These are phyloP conservation scores for Wilhelminamyces savonicus DNA, from an alignment of 805 yeast genomes.

Conservation along the genomic window DNA sequence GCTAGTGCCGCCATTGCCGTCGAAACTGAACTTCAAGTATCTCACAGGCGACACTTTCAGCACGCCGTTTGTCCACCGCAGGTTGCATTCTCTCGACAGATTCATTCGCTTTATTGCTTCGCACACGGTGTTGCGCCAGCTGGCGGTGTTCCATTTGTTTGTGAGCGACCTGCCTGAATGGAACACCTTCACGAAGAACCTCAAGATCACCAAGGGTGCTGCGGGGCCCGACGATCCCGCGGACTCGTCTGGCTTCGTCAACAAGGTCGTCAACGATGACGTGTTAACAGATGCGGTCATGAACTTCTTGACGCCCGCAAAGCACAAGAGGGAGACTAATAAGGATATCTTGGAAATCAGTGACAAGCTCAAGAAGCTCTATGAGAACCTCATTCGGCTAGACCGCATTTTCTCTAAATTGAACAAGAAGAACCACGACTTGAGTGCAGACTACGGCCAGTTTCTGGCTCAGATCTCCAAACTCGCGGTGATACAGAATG, in stretches of 20 bases:
- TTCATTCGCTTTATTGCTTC: constrained; percentile 66
- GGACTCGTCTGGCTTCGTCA: constrained; percentile 15
- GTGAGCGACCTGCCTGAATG: constrained; percentile 66
- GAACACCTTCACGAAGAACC: constrained; percentile 57
- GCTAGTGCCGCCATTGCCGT: constrained; percentile 90
- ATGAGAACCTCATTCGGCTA: constrained; percentile 72
- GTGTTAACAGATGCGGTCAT: constrained; percentile 85
- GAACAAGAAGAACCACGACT: constrained; percentile 63
- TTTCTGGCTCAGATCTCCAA: constrained; percentile 66
- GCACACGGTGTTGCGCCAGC: constrained; percentile 67
- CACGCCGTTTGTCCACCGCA: constrained; percentile 71
- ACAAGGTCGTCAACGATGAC: constrained; percentile 52
- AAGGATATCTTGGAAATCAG: constrained; percentile 58
- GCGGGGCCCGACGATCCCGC: constrained; percentile 9
- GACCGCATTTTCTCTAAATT: constrained; percentile 74
- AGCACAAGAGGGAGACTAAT: constrained; percentile 65
- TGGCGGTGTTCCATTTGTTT: constrained; percentile 66
- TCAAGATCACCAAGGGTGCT: constrained; percentile 28
- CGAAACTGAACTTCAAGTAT: constrained; percentile 85
- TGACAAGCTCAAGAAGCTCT: constrained; percentile 76
- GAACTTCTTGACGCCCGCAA: constrained; percentile 80
- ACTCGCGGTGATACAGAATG: constrained; percentile 50
- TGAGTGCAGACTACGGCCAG: constrained; percentile 66
- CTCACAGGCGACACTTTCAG: constrained; percentile 91
- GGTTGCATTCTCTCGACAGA: constrained; percentile 74